These are phyloP conservation scores for Leucocoprinus birnbaumii DNA, from an alignment of 768 basidiomycete genomes.

Conservation along the genomic window DNA sequence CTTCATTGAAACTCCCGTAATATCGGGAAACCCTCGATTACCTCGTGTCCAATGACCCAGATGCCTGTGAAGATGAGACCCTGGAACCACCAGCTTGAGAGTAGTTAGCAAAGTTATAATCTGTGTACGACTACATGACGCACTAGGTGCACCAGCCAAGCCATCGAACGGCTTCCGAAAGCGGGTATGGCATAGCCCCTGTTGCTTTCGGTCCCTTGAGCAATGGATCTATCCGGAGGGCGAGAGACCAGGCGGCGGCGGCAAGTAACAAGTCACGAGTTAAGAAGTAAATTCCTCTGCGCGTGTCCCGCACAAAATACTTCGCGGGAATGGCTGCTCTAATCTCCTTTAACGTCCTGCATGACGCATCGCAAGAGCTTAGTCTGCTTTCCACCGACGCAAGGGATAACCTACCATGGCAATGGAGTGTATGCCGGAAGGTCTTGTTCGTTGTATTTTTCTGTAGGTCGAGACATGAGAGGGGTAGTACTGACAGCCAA, in stretches of 20 bases:
- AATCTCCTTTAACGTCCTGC: conserved; percentile 48
- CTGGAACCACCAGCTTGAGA: conserved; percentile 57
- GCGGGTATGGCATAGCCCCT: conserved; percentile 27
- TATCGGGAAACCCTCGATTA: conserved; percentile 16
- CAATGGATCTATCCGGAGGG: conserved; percentile 41
- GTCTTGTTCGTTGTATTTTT: conserved; percentile 34
- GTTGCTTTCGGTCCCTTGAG: conserved; percentile 23
- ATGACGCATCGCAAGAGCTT: not conserved
- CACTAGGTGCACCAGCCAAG: conserved; percentile 45
- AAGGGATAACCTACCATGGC: conserved; percentile 34
- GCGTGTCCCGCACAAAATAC: conserved; percentile 41
- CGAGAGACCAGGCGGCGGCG: conserved; percentile 37
- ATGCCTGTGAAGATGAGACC: conserved; percentile 56
- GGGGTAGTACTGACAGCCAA: not conserved
- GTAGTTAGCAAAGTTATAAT: not conserved
- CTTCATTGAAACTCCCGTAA: not conserved
- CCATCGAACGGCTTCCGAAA: conserved; percentile 38
- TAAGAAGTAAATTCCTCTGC: conserved; percentile 37
- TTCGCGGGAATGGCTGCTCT: conserved; percentile 44
- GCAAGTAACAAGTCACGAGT: conserved; percentile 45
- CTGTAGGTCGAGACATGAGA: conserved; percentile 10
- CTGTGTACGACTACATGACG: conserved; percentile 15
- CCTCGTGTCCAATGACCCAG: conserved; percentile 62
- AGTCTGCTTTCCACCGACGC: not conserved
- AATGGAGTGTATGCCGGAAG: conserved; percentile 44